Evolutionary conservation across 371 early-diverging fungal genomes (phyloP), one percentile per base, ranked within the genome.

Genomic region (Mucor racemosus): DNA sequence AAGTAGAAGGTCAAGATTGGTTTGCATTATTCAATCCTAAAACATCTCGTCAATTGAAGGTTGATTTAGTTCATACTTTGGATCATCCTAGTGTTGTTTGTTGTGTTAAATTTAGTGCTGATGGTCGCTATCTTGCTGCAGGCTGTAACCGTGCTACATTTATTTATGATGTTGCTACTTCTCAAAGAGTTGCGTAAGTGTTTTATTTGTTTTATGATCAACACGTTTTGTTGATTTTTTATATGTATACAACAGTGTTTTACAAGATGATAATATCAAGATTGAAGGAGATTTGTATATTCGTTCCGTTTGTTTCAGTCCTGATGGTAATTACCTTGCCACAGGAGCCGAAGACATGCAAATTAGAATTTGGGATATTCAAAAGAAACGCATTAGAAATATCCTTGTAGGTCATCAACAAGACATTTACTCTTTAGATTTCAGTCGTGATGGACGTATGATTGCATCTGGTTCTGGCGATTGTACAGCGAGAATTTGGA

Each of bases 321-420:
- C 97, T 15, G 98, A 98, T 75, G 93, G 94, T 62, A 89, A 86
- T 57, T 92, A 78, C 67, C 85, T 99, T 36, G 99, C 98, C 11
- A 97, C 99, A 4, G 99, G 99, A 40, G 98, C 97, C 7, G 98
- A 99, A 74, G 99, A 99, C 74, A 95, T 90, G 73, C 88, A 94
- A 60, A 95, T 98, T 65, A 88, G 97, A 53, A 85, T 92, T 60
- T 91, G 91, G 91, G 92, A 92, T 67, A 88, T 92, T 58, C 72
- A 75, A 55, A 86, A 78, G 65, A 84, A 85, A 67, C 76, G 83
- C 33, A 91, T 92, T 58, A 79, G 84, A 65, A 88, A 85, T 71
- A 73, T 86, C 10, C 80, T 91, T 60, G 73, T 74, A 17, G 99
- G 98, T 9, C 99, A 98, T 76, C 92, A 92, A 46, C 94, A 94